These are phyloP conservation scores for Crassisporium funariophilum DNA, from an alignment of 768 basidiomycete species.

Conservation along the genomic window DNA sequence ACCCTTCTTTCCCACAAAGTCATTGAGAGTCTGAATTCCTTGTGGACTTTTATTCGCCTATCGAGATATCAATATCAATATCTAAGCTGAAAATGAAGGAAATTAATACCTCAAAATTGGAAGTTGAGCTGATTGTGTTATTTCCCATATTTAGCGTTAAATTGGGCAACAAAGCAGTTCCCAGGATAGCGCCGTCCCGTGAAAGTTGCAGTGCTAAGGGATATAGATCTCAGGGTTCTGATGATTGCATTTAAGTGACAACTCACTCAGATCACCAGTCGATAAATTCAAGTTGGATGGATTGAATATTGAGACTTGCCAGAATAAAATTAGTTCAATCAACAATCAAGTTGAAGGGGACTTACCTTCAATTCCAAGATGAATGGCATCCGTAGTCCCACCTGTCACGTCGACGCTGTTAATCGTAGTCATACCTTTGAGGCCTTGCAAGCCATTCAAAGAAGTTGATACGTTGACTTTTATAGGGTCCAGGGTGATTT, in stretches of 20 bases:
- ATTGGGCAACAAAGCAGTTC: conserved; percentile 63
- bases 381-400: conserved; percentile 59
- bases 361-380: conserved; percentile 59
- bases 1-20: conserved; percentile 68
- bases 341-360: neutral
- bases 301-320: conserved; percentile 59
- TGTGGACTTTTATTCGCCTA: conserved; percentile 63
- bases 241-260: neutral
- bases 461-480: conserved; percentile 68
- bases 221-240: neutral
- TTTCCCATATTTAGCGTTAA: conserved; percentile 60
- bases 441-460: conserved; percentile 60
- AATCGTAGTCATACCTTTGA: conserved; percentile 58
- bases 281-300: conserved; percentile 66
- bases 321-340: conserved; percentile 20
- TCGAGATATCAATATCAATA: conserved; percentile 7
- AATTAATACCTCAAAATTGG: conserved; percentile 48
- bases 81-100: neutral
- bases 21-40: conserved; percentile 62
- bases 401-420: conserved; percentile 65
- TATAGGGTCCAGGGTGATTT: conserved; percentile 70
- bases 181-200: conserved; percentile 52
- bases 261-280: conserved; percentile 65
- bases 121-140: conserved; percentile 54
- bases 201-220: conserved; percentile 55